Conservation (phyloP, 495 filamentous ascomycete genomes). For the Aspergillus cavernicola region DNA sequence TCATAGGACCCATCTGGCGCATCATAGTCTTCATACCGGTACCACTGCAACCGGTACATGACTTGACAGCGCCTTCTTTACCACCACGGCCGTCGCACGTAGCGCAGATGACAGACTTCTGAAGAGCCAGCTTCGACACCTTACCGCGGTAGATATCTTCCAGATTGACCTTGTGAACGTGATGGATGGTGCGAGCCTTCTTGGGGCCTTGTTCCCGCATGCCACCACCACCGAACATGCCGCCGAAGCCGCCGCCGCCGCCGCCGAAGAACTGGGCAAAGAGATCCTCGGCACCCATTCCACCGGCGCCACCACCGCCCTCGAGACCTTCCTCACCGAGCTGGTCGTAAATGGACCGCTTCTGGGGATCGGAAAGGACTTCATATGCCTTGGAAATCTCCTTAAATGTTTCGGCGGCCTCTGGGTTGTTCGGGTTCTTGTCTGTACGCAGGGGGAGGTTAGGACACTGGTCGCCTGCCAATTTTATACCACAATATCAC, state of each 20-base stretch:
- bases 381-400: constrained; percentile 95
- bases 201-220: constrained; percentile 81
- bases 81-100: constrained; percentile 95
- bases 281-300: constrained; percentile 95
- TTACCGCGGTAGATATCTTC: constrained; percentile 99
- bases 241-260: constrained; percentile 75
- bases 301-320: constrained; percentile 72
- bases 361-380: constrained; percentile 84
- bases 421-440: constrained; percentile 93
- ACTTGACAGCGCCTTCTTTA: constrained; percentile 93
- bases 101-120: constrained; percentile 95
- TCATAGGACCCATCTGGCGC: constrained; percentile 99
- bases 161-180: constrained; percentile 95
- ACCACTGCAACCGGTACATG: constrained; percentile 86
- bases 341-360: constrained; percentile 89
- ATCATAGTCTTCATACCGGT: constrained; percentile 99
- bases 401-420: constrained; percentile 96
- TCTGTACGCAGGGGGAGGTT: constrained; percentile 50
- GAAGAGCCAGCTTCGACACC: constrained; percentile 92
- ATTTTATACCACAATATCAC: constrained; percentile 8
- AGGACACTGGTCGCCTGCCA: not conserved
- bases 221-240: constrained; percentile 81
- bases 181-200: constrained; percentile 93
- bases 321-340: constrained; percentile 96
- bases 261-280: constrained; percentile 98